Conservation (phyloP, 345 rosid species). For the Cardamine chenopodiifolia region DNA sequence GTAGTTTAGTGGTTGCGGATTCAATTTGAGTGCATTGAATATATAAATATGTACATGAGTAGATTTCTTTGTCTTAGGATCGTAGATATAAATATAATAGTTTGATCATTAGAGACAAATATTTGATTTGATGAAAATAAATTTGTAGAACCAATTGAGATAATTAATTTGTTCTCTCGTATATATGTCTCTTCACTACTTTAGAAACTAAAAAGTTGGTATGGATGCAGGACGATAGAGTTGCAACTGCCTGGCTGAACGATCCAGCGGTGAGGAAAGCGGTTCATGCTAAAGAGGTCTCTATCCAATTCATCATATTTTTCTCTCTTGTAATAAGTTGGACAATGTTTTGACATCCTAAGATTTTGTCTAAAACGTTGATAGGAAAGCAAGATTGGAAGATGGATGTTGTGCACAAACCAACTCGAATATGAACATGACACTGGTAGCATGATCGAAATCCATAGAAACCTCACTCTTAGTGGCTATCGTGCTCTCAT, state of each 20-base stretch:
- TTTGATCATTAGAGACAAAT: neutral
- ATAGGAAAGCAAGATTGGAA: slow-evolving; percentile 53
- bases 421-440: slow-evolving; percentile 47
- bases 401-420: slow-evolving; percentile 59
- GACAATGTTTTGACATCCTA: neutral
- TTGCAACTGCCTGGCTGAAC: slow-evolving; percentile 80
- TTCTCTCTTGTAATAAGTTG: neutral
- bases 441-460: slow-evolving; percentile 80
- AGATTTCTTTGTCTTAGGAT: neutral
- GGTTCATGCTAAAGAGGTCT: slow-evolving; percentile 66
- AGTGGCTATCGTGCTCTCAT: slow-evolving; percentile 76
- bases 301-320: slow-evolving; percentile 7
- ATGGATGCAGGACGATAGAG: slow-evolving; percentile 63
- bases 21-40: too few species aligned
- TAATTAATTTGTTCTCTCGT: neutral
- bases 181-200: neutral
- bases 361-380: neutral
- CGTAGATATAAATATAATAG: neutral
- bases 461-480: slow-evolving; percentile 79
- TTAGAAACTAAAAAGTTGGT: neutral
- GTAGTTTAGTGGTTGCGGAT: too few species aligned
- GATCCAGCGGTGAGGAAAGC: slow-evolving; percentile 69
- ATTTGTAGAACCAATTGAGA: neutral
- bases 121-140: neutral
- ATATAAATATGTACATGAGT: neutral